Base-by-base conservation (phyloP, 2,329 filamentous ascomycete genomes). In the Amauroascus verrucosus region DNA sequence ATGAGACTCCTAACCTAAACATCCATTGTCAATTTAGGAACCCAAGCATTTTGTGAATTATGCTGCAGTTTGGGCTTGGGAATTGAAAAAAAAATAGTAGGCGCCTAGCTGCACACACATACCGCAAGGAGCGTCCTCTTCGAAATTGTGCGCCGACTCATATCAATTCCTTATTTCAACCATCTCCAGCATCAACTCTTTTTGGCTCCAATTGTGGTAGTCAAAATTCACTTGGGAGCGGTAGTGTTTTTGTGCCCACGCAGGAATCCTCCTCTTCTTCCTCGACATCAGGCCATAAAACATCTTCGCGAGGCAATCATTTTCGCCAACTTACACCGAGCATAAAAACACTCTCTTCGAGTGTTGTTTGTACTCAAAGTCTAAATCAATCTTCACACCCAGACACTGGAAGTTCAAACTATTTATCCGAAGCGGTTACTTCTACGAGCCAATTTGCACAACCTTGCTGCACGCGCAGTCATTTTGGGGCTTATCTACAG, bases 41-140 rank as follows among this genome's bases (percentile, higher is more conserved):
- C 66, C 66, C 16, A 69, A 69, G 52, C 61, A 63, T 46, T 61
- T 64, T 61, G 66, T 63, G 40, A 68, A 60, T 58, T 61, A 64
- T 30, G 52, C 58, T 55, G 65, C 66, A 43, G 51, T 65, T 26
- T 55, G 56, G 33, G 56, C 58, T 28, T 68, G 66, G 66, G 59
- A 68, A 41, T 52, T 47, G 14, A 56, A 61, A 38, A 63, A 61
- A 53, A 62, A 60, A 45, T n/a, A 56, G 46, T 47, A 46, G 54
- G 58, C 16, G 47, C 48, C 43, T 32, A 38, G 20, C 48, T 38
- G 40, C 44, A 24, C 26, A 54, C n/a, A 46, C 52, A 22, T 51
- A 48, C 32, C 43, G 41, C 30, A 40, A 48, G 28, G 54, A 54
- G 58, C 54, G 41, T 18, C 48, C 43, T 22, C 54, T 38, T 40